Base-by-base conservation (phyloP, 1,284 basidiomycete species). In the Ustilago crameri region DNA sequence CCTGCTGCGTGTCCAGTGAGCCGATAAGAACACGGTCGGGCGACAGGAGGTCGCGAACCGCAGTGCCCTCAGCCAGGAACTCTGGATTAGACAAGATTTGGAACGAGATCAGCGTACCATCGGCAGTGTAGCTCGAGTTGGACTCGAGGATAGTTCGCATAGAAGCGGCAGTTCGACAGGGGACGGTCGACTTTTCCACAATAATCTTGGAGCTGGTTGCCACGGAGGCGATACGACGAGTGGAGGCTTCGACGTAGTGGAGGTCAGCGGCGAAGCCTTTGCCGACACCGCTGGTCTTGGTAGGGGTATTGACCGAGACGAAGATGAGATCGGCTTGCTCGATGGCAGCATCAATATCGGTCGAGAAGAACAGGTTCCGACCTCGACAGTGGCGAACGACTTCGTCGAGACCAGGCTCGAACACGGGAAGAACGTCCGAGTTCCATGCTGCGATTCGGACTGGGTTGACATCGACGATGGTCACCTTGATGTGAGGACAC, bases 31-130 rank as follows among this genome's bases (percentile, higher is more conserved):
- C 95, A 73, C 95, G 91, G 86, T 98, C 95, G 10, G 95, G 95
- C 26, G 84, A 85, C 84, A 93, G 89, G 27, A 98, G 88, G 84
- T 99, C 96, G 48, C 74, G 81, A 82, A 99, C 93, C 56, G 95
- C 95, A 26, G 96, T 98, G 72, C 95, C 95, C 86, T 99, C 95
- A 9, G 95, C 95, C 50, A 99, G 87, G 87, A 98, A 99, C 85
- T 99, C 95, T 65, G 95, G 96, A 87, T 98, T 99, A 82, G 95
- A 98, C 69, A 99, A 90, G 82, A 99, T 98, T 84, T 98, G 94
- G 84, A 99, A 99, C 65, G 89, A 89, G 85, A 91, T 91, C 71
- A 90, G 90, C 53, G 91, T 90, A 84, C 91, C 93, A 53, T 64
- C 60, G 9, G 59, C 53, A 5, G 70, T 60, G 42, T 59, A 67